Base-by-base conservation (phyloP, 352 stramenopile species). In the Phytophthora hibernalis region DNA sequence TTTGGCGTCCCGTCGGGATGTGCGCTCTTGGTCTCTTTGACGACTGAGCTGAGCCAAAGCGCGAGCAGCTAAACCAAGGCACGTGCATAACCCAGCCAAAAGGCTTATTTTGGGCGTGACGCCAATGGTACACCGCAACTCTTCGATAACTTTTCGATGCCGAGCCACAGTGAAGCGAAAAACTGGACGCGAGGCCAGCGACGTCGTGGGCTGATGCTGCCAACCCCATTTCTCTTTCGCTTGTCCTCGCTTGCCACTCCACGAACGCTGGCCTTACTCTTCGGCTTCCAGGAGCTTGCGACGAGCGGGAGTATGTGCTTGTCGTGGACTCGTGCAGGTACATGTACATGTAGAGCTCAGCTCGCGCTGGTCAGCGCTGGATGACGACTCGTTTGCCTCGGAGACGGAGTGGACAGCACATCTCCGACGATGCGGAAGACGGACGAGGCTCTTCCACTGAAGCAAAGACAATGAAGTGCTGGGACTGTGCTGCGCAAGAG, bases 1-100 rank as follows among this genome's bases (percentile, higher is more conserved):
- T 18, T 47, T 24, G 40, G 40, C 40, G 40, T 47, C 40, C 40
- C 40, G 21, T 31, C 26, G 26, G 26, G 5, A 31, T 51, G 44
- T 28, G 21, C 5, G 44, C 22, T 51, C 2, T 12, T 51, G 44
- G 44, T 51, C 44, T 51, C 44, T 51, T 51, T 51, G 11, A 5
- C 44, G 24, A 51, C 44, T 51, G 44, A 50, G 22, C 38, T 45
- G 31, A 40, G 40, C n/a, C 38, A 21, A 21, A 45, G 40, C 16
- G 26, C 40, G 40, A 28, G 18, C 21, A 47, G 40, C 18, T 28
- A n/a, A n/a, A n/a, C n/a, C n/a, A n/a, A n/a, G n/a, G n/a, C n/a
- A 47, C 10, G 33, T 47, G 18, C 40, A 47, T 47, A 47, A n/a
- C 40, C 15, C 18, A 20, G 40, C 40, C 40, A 13, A 2, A n/a